Evolutionary conservation across 73 alveolate species (phyloP), one percentile per base, ranked within the genome.

Genomic region (Symbiodinium natans): DNA sequence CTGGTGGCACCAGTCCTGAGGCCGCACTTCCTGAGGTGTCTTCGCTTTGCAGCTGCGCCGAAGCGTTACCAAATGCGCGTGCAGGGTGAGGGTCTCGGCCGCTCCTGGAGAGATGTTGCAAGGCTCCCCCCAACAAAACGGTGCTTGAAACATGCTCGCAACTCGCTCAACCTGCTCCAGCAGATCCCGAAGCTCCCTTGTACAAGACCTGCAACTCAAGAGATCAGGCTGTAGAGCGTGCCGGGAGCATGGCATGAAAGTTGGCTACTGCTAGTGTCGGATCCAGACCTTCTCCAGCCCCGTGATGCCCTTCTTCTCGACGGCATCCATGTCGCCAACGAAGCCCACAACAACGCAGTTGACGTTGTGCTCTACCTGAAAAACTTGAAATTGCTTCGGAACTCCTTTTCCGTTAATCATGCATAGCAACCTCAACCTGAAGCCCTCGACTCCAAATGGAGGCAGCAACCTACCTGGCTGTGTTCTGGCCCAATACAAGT

Each of bases 181-280:
- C 97, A 11, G 88, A 40, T n/a, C 97, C 97, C 8, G 97, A 90
- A 3, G 97, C 97, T 13, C 97, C 97, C 41, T 90, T 90, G 97
- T 90, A 90, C 97, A 90, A 42, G 97, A 90, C 97, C 97, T 89
- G 48, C 38, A 36, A 3, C 59, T 6, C 59, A 46, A n/a, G n/a
- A n/a, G n/a, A n/a, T n/a, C n/a, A n/a, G n/a, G n/a, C n/a, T n/a
- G n/a, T n/a, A n/a, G n/a, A n/a, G n/a, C n/a, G n/a, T n/a, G n/a
- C n/a, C n/a, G n/a, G n/a, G n/a, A n/a, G n/a, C n/a, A n/a, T n/a
- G n/a, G n/a, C n/a, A n/a, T n/a, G n/a, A n/a, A n/a, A n/a, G n/a
- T n/a, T n/a, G n/a, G n/a, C n/a, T n/a, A n/a, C n/a, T n/a, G n/a
- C n/a, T n/a, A n/a, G n/a, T n/a, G n/a, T n/a, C n/a, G 13, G 59